These are phyloP conservation scores for Pontederia paniculata DNA, from an alignment of 176 grass and related monocot species.

Conservation along the genomic window DNA sequence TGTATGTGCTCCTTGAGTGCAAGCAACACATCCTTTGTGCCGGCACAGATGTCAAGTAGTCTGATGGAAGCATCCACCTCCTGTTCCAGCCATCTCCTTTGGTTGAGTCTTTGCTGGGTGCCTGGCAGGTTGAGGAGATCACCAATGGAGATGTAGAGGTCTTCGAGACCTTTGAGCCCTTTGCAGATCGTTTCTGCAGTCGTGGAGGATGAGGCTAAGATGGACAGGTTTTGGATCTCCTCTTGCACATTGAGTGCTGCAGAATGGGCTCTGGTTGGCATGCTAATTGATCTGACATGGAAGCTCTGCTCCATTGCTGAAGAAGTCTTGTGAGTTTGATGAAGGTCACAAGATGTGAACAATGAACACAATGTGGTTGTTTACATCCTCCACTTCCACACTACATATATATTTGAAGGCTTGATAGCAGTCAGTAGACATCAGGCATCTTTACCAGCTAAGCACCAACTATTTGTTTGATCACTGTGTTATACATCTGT, in stretches of 20 bases:
- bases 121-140: conserved; percentile 17
- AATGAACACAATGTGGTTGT: too few species aligned
- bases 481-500: too few species aligned
- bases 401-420: too few species aligned
- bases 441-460: too few species aligned
- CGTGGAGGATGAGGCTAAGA: neutral
- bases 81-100: conserved; percentile 14
- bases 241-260: neutral
- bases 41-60: conserved; percentile 10
- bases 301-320: neutral
- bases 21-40: neutral
- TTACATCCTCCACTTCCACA: too few species aligned
- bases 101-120: neutral
- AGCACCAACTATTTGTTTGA: too few species aligned
- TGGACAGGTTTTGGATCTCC: neutral
- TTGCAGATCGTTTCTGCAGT: neutral
- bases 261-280: conserved; percentile 11
- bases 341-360: too few species aligned
- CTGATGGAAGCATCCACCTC: conserved; percentile 8
- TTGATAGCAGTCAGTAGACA: too few species aligned
- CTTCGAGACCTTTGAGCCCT: neutral
- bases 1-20: neutral
- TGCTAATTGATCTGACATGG: conserved; percentile 15
- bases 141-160: neutral
- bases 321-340: too few species aligned